Evolutionary conservation across 2,329 filamentous ascomycete genomes (phyloP).

Genomic region (Escovopsis sp.): DNA sequence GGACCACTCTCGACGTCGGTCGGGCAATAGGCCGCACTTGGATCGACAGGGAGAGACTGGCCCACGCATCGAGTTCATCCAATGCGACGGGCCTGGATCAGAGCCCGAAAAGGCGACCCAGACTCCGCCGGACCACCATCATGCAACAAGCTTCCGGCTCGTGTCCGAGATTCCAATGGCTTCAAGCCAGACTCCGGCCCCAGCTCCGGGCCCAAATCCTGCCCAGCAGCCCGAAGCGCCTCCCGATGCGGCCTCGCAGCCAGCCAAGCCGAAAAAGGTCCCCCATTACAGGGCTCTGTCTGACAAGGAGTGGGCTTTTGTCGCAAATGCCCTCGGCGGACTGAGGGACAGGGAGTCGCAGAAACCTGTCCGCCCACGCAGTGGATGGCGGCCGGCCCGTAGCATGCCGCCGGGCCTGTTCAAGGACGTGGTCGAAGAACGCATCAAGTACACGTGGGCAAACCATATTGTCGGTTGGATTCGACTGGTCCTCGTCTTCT

Average conservation of each 20-base stretch:
- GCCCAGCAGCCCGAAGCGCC: slow-evolving; percentile 2
- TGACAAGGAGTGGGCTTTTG: slow-evolving; percentile 28
- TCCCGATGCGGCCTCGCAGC: neutral
- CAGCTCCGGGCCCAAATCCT: neutral
- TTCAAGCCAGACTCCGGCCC: neutral
- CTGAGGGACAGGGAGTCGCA: slow-evolving; percentile 30
- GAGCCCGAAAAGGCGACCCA: too few species aligned
- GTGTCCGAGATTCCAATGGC: neutral
- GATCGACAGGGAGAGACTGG: too few species aligned
- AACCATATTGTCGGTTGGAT: slow-evolving; percentile 28
- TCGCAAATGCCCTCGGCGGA: slow-evolving; percentile 33
- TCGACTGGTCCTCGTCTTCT: slow-evolving; percentile 31
- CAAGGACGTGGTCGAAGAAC: slow-evolving; percentile 29
- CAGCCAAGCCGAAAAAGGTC: slow-evolving; percentile 2
- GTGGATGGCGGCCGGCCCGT: slow-evolving; percentile 29
- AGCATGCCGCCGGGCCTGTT: slow-evolving; percentile 36
- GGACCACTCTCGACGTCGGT: too few species aligned
- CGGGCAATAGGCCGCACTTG: too few species aligned
- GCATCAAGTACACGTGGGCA: slow-evolving; percentile 28
- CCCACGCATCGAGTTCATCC: too few species aligned
- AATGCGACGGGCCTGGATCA: too few species aligned
- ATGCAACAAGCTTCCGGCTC: too few species aligned
- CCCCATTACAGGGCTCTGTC: slow-evolving; percentile 25
- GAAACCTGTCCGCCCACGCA: slow-evolving; percentile 25
- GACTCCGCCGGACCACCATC: too few species aligned